Percentiles rank a stretch among this genome's conserved stretches.
Evolutionary conservation across 106 monocot species (phyloP).

Genomic region (Hemerocallis citrina): DNA sequence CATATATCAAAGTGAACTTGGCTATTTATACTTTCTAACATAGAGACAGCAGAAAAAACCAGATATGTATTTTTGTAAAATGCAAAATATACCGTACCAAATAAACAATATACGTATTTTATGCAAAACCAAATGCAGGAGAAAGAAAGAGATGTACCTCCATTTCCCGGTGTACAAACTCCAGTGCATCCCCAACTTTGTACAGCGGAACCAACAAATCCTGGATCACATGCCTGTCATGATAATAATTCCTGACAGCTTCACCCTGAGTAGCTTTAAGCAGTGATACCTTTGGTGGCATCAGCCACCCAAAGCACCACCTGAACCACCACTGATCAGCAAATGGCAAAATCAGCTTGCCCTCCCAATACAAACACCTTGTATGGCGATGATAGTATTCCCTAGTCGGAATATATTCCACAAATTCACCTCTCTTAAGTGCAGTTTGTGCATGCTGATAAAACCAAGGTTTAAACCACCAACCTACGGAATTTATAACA

Average conservation of each 20-base stretch:
- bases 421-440: conserved; percentile 27
- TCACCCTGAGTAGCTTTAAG: conserved; percentile 37
- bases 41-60: too few relatives aligned
- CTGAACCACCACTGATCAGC: conserved; percentile 47
- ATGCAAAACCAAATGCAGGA: not conserved
- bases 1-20: too few relatives aligned
- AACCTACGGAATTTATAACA: conserved; percentile 25
- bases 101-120: too few relatives aligned
- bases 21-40: too few relatives aligned
- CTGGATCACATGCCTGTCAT: conserved; percentile 35
- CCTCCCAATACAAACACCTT: conserved; percentile 35
- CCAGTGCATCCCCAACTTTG: conserved; percentile 27
- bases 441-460: conserved; percentile 30
- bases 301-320: conserved; percentile 33
- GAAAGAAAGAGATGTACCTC: conserved; percentile 13
- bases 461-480: conserved; percentile 37
- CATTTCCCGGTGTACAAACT: conserved; percentile 23
- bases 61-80: too few relatives aligned
- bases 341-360: conserved; percentile 38
- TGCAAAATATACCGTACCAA: too few relatives aligned
- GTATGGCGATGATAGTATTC: conserved; percentile 36
- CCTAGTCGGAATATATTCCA: conserved; percentile 36
- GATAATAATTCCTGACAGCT: conserved; percentile 30
- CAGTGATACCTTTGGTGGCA: conserved; percentile 38
- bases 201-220: conserved; percentile 29